These are phyloP conservation scores for Fusarium nisikadoi DNA, from an alignment of 2,329 filamentous ascomycete species.

Conservation along the genomic window DNA sequence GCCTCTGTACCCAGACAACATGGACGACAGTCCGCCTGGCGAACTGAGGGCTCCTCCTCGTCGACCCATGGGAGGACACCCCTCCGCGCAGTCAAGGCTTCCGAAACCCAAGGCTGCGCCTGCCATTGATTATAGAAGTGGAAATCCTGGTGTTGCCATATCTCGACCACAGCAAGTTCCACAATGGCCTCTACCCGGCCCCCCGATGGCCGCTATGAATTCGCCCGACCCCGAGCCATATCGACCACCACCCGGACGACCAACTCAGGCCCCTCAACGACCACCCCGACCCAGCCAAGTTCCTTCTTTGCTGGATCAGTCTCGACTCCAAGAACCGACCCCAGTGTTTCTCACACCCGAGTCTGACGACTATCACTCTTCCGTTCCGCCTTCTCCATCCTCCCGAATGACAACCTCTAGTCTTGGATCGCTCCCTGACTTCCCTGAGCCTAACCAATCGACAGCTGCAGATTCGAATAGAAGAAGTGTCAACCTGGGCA, in stretches of 20 bases:
- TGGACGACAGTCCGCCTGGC: constrained; percentile 43
- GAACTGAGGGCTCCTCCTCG: constrained; percentile 43
- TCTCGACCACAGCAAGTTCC: constrained; percentile 63
- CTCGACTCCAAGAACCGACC: constrained; percentile 65
- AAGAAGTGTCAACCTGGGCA: constrained; percentile 60
- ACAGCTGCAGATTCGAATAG: constrained; percentile 49
- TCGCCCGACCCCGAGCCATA: constrained; percentile 55
- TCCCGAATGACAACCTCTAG: constrained; percentile 64
- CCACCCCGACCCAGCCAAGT: constrained; percentile 70
- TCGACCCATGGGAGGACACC: constrained; percentile 42
- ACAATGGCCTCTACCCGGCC: constrained; percentile 64
- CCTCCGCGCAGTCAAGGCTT: constrained; percentile 28
- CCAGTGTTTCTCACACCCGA: constrained; percentile 57
- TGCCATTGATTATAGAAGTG: constrained; percentile 33
- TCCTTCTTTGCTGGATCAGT: constrained; percentile 67
- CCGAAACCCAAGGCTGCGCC: constrained; percentile 29
- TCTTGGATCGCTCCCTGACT: constrained; percentile 68
- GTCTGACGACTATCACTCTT: constrained; percentile 51
- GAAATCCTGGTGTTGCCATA: constrained; percentile 56
- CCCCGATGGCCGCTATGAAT: constrained; percentile 50
- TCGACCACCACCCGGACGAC: constrained; percentile 61
- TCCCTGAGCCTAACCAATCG: constrained; percentile 57
- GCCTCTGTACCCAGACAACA: constrained; percentile 41
- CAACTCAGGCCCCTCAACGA: constrained; percentile 63
- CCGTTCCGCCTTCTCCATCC: constrained; percentile 60